Percentiles rank a stretch among this genome's conserved stretches.
These are phyloP conservation scores for Cordyceps farinosa DNA, from an alignment of 2,329 filamentous ascomycete species.

Conservation along the genomic window DNA sequence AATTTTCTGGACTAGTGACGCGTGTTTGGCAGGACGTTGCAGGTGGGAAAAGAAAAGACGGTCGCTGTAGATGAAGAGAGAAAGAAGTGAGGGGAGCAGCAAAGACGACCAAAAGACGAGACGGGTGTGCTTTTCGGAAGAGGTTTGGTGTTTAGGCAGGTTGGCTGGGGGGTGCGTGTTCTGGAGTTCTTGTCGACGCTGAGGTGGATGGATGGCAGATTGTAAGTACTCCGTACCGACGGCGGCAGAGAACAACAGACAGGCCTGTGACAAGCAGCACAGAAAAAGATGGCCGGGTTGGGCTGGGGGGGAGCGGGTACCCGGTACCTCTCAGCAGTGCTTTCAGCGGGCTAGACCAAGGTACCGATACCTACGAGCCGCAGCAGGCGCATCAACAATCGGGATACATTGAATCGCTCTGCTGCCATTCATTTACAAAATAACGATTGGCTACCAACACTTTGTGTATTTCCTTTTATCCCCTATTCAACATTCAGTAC, in stretches of 20 bases:
- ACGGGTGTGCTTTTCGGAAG: conserved; percentile 4
- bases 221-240: background rate
- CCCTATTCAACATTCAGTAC: too few species aligned
- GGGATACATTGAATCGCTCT: too few species aligned
- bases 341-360: background rate
- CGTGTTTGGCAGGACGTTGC: background rate
- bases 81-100: background rate
- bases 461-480: too few species aligned
- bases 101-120: background rate
- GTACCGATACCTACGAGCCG: background rate
- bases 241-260: background rate
- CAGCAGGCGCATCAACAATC: too few species aligned
- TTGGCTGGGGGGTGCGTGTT: conserved; percentile 5
- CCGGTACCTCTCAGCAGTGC: background rate
- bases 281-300: background rate
- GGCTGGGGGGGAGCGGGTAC: background rate
- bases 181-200: background rate
- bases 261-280: conserved; percentile 8
- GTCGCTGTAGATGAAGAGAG: background rate
- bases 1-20: background rate
- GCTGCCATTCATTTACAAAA: too few species aligned
- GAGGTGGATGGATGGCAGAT: background rate
- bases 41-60: background rate
- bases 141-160: conserved; percentile 11
- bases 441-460: too few species aligned